These are phyloP conservation scores for Phytophthora hibernalis DNA, from an alignment of 352 stramenopile species.

Conservation along the genomic window DNA sequence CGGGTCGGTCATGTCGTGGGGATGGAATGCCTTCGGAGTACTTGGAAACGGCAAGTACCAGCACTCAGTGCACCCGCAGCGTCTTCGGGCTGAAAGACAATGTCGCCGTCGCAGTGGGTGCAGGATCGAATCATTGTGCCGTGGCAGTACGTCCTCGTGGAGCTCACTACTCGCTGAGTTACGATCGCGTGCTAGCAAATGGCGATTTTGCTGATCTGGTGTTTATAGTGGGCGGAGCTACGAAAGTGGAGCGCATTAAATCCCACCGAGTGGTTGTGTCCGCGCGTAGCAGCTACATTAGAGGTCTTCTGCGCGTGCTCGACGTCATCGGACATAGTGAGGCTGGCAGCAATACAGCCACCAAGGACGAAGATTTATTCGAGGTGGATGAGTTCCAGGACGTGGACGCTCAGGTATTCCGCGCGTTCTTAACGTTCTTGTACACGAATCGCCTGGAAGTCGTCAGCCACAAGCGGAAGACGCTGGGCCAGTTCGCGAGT, in stretches of 20 bases:
- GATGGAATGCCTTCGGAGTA: conserved; percentile 85
- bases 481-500: conserved; percentile 57
- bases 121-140: conserved; percentile 75
- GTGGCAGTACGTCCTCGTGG: conserved; percentile 64
- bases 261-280: conserved; percentile 65
- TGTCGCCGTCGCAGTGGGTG: conserved; percentile 53
- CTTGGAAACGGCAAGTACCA: conserved; percentile 82
- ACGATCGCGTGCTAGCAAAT: conserved; percentile 57
- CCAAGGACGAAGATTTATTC: conserved; percentile 26
- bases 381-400: conserved; percentile 63
- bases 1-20: conserved; percentile 84
- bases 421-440: conserved; percentile 69
- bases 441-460: conserved; percentile 78
- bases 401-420: conserved; percentile 67
- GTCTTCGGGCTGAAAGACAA: conserved; percentile 72
- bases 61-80: conserved; percentile 71
- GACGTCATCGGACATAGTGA: conserved; percentile 3
- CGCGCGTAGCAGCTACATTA: conserved; percentile 68
- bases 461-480: conserved; percentile 65
- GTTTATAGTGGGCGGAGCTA: conserved; percentile 46
- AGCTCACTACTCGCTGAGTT: conserved; percentile 68
- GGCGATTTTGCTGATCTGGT: conserved; percentile 65
- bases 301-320: conserved; percentile 60
- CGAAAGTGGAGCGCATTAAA: conserved; percentile 30
- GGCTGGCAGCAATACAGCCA: not conserved